Evolutionary conservation across 164 flowering plant species (phyloP), one percentile per base, ranked within the genome.

Genomic region (Paratinospora sagittata): DNA sequence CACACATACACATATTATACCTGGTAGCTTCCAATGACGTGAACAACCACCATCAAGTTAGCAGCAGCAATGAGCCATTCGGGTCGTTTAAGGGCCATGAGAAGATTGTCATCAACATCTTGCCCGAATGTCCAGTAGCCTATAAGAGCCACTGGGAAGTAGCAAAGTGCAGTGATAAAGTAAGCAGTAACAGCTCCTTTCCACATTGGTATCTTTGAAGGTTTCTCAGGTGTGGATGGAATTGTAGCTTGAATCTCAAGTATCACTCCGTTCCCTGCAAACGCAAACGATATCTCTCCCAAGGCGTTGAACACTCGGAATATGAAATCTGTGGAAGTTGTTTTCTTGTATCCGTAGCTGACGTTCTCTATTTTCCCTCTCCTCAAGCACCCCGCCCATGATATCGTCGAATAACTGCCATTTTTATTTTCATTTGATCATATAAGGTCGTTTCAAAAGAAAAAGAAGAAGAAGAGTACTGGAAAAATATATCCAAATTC

Each of bases 1-100:
- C n/a, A 36, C 8, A 39, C 5, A 39, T 39, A 39, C 10, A 26
- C 41, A 39, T 0, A 36, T n/a, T 30, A 47, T 76, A 87, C 97
- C 91, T 91, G 97, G 71, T 93, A 91, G 83, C 98, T 93, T 58
- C 98, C 97, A 43, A 93, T 90, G 76, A 93, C 98, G 81, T 93
- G 98, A 27, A 93, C 69, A 43, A 91, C 96, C 23, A 93, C 98
- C 92, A 91, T 89, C 58, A 93, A 67, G 75, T 93, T 93, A 39
- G 98, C 98, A 36, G 93, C 73, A 2, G 96, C 96, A 70, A 93
- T 91, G 76, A 93, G 93, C 98, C 96, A 90, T 2, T 77, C 82
- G 3, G 97, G 98, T 70, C 74, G 84, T 70, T 82, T 67, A 23
- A 93, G 94, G 10, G 74, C 76, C 70, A 89, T 78, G 0, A 93